Conservation (phyloP, 75 land plant genomes). For the Adiantum capillusveneris region DNA sequence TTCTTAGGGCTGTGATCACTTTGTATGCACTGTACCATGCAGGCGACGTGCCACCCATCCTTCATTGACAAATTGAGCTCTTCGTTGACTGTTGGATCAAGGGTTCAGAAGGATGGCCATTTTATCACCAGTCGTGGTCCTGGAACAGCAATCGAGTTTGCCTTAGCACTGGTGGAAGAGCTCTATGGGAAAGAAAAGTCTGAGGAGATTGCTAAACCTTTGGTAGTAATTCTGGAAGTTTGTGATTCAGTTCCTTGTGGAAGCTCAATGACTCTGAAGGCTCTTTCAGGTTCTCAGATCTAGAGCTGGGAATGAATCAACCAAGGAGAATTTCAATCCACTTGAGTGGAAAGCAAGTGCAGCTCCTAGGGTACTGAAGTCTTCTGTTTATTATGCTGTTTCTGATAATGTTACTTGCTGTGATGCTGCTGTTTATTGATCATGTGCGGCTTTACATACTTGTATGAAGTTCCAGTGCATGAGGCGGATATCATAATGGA, state of each 20-base stretch:
- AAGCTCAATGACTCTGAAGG: too few species aligned
- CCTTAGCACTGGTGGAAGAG: constrained; percentile 68
- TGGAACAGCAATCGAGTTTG: constrained; percentile 85
- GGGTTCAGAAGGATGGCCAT: constrained; percentile 66
- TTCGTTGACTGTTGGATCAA: constrained; percentile 44
- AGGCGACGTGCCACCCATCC: constrained; percentile 93
- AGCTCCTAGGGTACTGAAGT: background rate
- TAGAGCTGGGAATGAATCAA: constrained; percentile 2
- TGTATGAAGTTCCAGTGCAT: too few species aligned
- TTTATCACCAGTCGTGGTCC: constrained; percentile 85
- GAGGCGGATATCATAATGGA: too few species aligned
- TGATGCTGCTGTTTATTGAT: too few species aligned
- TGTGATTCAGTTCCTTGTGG: too few species aligned
- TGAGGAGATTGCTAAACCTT: constrained; percentile 59
- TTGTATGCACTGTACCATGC: too few species aligned
- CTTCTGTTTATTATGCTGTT: background rate
- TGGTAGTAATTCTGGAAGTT: constrained; percentile 35
- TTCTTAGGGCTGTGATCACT: too few species aligned
- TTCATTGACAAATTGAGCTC: constrained; percentile 62
- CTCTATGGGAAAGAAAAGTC: constrained; percentile 72
- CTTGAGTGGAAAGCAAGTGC: constrained; percentile 8
- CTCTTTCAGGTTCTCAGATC: constrained; percentile 12
- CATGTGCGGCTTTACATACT: too few species aligned
- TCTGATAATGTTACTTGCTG: too few species aligned
- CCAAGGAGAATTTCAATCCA: constrained; percentile 3